phyloP scores from a whole-genome alignment of 202 grass and related monocot genomes.

The Dendrocalamus latiflorus region DNA sequence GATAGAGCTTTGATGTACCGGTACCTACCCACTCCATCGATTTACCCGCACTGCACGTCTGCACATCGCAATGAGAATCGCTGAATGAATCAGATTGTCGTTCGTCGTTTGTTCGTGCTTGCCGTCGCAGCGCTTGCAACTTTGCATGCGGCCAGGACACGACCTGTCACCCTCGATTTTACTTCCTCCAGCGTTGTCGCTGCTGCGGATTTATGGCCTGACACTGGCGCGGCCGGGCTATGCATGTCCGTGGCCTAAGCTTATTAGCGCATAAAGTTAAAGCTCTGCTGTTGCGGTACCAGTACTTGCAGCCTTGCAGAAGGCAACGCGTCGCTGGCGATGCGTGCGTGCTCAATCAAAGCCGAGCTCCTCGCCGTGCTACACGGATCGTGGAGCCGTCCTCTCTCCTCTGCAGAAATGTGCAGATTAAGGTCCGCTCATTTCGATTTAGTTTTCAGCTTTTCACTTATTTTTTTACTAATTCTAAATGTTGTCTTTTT shows the following conservation, averaged over 20 bases:
- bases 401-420: too few relatives aligned
- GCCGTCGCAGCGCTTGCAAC: not conserved
- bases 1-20: too few relatives aligned
- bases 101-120: not conserved
- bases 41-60: not conserved
- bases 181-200: not conserved
- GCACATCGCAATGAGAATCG: not conserved
- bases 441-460: too few relatives aligned
- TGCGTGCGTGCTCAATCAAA: not conserved
- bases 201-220: constrained; percentile 24
- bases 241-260: not conserved
- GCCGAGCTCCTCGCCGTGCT: not conserved
- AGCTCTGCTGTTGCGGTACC: too few relatives aligned
- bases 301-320: not conserved
- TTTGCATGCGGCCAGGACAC: not conserved
- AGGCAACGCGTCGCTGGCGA: not conserved
- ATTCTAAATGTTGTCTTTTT: too few relatives aligned
- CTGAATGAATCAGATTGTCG: not conserved
- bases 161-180: not conserved
- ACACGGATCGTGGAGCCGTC: not conserved
- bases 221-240: not conserved
- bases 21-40: not conserved
- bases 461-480: too few relatives aligned
- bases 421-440: too few relatives aligned
- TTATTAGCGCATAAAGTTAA: not conserved